phyloP scores from a whole-genome alignment of 768 basidiomycete species.

The Boletus sensibilis region DNA sequence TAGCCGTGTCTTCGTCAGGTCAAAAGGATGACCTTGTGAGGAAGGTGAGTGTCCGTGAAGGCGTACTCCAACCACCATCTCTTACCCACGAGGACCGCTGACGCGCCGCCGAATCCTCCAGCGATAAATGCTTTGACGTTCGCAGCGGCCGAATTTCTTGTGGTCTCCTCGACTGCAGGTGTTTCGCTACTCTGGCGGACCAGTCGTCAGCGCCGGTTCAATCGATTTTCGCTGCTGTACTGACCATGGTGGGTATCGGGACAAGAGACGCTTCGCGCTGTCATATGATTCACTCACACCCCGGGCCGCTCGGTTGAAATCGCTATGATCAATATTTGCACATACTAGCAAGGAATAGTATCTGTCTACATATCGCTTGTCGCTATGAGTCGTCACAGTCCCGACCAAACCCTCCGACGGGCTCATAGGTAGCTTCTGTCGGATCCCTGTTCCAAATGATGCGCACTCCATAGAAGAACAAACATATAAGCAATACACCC shows the following conservation, averaged over 20 bases:
- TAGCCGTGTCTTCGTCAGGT: slow-evolving; percentile 92
- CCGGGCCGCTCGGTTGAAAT: slow-evolving; percentile 5
- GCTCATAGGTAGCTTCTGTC: slow-evolving; percentile 88
- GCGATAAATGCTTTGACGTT: slow-evolving; percentile 84
- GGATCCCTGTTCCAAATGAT: slow-evolving; percentile 71
- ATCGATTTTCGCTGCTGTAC: slow-evolving; percentile 3
- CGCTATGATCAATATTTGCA: slow-evolving; percentile 2
- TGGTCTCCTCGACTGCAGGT: slow-evolving; percentile 16
- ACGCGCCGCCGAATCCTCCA: slow-evolving; percentile 89
- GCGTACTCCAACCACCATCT: background rate
- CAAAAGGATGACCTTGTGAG: slow-evolving; percentile 87
- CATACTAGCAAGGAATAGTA: slow-evolving; percentile 13
- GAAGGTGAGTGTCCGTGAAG: slow-evolving; percentile 8
- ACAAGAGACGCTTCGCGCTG: slow-evolving; percentile 7
- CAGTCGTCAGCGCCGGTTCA: slow-evolving; percentile 7
- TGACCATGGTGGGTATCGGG: slow-evolving; percentile 26
- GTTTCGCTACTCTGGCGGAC: slow-evolving; percentile 26
- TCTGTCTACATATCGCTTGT: slow-evolving; percentile 16
- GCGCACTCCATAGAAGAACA: slow-evolving; percentile 73
- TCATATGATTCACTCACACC: slow-evolving; percentile 31
- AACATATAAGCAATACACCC: slow-evolving; percentile 59
- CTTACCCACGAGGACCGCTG: slow-evolving; percentile 88
- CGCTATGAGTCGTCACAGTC: slow-evolving; percentile 43
- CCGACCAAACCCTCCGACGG: slow-evolving; percentile 74
- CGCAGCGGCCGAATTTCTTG: slow-evolving; percentile 34